Evolutionary conservation across 2,329 filamentous ascomycete genomes (phyloP), one percentile per base, ranked within the genome.

Genomic region (Xylaria sp.): DNA sequence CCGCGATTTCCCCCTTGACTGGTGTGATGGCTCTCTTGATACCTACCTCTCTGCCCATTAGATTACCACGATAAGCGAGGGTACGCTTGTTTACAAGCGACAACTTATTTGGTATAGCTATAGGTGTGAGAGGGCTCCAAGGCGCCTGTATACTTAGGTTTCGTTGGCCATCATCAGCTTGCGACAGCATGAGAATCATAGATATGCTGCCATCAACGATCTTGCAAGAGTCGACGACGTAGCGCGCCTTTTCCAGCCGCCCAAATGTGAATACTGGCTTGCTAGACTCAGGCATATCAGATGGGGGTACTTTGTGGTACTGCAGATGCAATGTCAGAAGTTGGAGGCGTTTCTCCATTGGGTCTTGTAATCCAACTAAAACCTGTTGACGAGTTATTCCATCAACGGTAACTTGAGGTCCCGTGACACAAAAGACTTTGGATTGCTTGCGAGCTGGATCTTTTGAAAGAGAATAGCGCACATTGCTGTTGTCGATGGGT

Each of bases 131-230:
- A 62, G 87, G 86, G 66, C 90, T 90, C 92, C 92, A 94, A 0
- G 91, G 92, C 6, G 91, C 91, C 78, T 94, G 92, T 10, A 93
- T 82, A 72, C 90, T 92, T 18, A 95, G 80, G 75, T 92, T 89
- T 56, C 88, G 86, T 36, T 86, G 85, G 1, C 91, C 90, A 71
- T 89, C 83, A 60, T 86, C 85, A 28, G 89, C 88, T 73, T 91
- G 88, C 2, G 90, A 91, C 15, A 95, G 81, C 31, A 92, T 89
- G 2, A 94, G 81, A 61, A 94, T 91, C 71, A 90, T 89, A 39
- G 90, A 89, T 63, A 91, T 83, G 31, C 86, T 83, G 1, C 90
- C 90, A 77, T 94, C 92, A 4, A 85, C 83, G 52, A 94, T 79
- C 74, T 89, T 92, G 79, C 91, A 93, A 7, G 91, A 92, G 80